Evolutionary conservation across 2,329 filamentous ascomycete genomes (phyloP), one percentile per base, ranked within the genome.

Genomic region (Epicoccum sorghinum): DNA sequence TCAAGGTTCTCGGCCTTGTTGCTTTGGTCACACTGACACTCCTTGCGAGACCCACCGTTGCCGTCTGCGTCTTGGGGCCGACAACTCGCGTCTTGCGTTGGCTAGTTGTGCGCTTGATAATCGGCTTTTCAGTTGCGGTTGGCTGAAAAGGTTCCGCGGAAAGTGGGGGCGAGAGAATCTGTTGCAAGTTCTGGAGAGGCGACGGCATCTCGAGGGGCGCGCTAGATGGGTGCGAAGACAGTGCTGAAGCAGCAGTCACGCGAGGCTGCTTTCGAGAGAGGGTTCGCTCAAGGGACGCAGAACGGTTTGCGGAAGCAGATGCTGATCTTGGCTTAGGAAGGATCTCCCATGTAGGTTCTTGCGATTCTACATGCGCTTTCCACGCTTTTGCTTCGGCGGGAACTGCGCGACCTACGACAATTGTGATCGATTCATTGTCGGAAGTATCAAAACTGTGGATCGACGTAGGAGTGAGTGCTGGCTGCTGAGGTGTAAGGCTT

Each of bases 341-440:
- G 9, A 72, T 64, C 44, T 72, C 67, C 70, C 70, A 71, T 43
- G 68, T 60, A 7, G 70, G 69, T 47, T 72, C 68, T 32, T 62
- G 60, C 7, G 63, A 64, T 24, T 68, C 62, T 18, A 67, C 43
- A 14, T 59, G 65, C 2, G 66, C 47, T 29, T 59, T 66, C 53
- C 62, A 66, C 3, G 65, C 51, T 33, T 62, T 52, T 18, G 41
- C 29, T 22, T 54, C 36, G 14, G 50, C 53, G 6, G 65, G 43
- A 3, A 50, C 55, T 5, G 61, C 50, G 32, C 60, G 58, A 7
- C 58, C 64, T 13, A 65, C 66, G 8, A 64, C 64, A 27, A 72
- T 59, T 1, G 67, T 66, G 25, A 71, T 59, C 8, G 65, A 65
- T 37, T 71, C 70, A 23, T 63, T 55, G 13, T 71, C 67, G 3